Conservation (phyloP, 2,329 filamentous ascomycete genomes). For the Pseudogymnoascus sp. region DNA sequence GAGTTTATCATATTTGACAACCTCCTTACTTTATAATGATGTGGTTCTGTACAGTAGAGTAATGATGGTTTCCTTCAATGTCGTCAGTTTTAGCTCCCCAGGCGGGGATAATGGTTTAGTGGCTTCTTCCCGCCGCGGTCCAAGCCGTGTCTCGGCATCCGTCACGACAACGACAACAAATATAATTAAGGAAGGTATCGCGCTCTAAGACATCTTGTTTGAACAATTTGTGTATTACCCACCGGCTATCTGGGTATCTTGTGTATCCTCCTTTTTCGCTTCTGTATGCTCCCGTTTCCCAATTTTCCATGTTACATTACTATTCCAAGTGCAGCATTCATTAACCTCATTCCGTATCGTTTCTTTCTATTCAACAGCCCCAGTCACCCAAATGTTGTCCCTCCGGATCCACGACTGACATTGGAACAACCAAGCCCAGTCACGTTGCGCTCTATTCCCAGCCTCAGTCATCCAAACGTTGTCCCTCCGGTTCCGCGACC, state of each 20-base stretch:
- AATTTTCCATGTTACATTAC: slow-evolving; percentile 1
- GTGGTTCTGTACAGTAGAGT: background rate
- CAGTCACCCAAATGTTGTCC: slow-evolving; percentile 21
- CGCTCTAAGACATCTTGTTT: background rate
- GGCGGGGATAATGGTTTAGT: background rate
- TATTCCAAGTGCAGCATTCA: background rate
- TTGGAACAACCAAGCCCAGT: slow-evolving; percentile 26
- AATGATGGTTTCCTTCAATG: background rate
- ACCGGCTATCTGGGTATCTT: background rate
- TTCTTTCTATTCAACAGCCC: background rate
- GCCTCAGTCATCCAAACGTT: slow-evolving; percentile 18
- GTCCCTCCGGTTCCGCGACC: slow-evolving; percentile 28
- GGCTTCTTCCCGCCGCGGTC: background rate
- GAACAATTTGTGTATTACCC: background rate
- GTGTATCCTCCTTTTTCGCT: background rate
- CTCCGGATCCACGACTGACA: slow-evolving; percentile 25
- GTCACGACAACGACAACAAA: background rate
- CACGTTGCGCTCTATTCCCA: background rate
- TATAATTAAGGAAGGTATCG: background rate
- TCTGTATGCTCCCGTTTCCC: background rate
- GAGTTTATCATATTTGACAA: background rate
- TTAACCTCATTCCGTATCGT: background rate
- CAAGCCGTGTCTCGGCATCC: background rate
- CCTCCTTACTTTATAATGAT: background rate
- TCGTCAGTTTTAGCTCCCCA: background rate